Conservation (phyloP, 805 yeast genomes). For the Sugiyamaella mastotermitis region DNA sequence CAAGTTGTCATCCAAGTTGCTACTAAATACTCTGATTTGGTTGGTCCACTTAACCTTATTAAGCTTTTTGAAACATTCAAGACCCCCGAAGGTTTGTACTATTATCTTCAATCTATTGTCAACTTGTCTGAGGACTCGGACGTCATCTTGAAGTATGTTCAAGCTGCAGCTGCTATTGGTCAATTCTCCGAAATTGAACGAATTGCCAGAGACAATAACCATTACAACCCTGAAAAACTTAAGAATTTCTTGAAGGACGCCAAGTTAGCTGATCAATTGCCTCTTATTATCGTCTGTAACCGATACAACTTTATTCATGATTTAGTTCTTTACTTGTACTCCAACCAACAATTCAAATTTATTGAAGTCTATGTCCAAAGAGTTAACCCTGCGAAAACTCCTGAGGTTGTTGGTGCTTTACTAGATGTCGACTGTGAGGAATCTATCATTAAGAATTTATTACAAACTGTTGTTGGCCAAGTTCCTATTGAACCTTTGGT, state of each 20-base stretch:
- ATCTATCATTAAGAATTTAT: conserved; percentile 67
- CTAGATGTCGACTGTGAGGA: conserved; percentile 98
- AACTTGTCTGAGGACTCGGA: conserved; percentile 91
- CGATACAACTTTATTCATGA: conserved; percentile 89
- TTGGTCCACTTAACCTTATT: conserved; percentile 80
- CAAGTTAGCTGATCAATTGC: conserved; percentile 88
- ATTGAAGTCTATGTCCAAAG: conserved; percentile 98
- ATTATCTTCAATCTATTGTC: conserved; percentile 88
- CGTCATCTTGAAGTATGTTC: conserved; percentile 93
- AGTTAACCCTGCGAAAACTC: conserved; percentile 92
- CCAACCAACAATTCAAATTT: conserved; percentile 91
- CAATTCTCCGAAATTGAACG: conserved; percentile 94
- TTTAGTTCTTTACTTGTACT: conserved; percentile 85
- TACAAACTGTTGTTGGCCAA: conserved; percentile 84
- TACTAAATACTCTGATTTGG: conserved; percentile 88
- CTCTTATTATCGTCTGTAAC: conserved; percentile 94
- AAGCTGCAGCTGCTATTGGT: conserved; percentile 84
- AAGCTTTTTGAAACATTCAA: conserved; percentile 90
- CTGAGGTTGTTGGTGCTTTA: conserved; percentile 93
- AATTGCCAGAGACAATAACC: conserved; percentile 87
- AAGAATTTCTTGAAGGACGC: conserved; percentile 96
- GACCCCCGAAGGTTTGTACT: conserved; percentile 89
- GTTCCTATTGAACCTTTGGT: conserved; percentile 89
- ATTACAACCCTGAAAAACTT: conserved; percentile 94
- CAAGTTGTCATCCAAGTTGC: conserved; percentile 96